Base-by-base conservation (phyloP, 306 rosid species). In the Corylus americana region DNA sequence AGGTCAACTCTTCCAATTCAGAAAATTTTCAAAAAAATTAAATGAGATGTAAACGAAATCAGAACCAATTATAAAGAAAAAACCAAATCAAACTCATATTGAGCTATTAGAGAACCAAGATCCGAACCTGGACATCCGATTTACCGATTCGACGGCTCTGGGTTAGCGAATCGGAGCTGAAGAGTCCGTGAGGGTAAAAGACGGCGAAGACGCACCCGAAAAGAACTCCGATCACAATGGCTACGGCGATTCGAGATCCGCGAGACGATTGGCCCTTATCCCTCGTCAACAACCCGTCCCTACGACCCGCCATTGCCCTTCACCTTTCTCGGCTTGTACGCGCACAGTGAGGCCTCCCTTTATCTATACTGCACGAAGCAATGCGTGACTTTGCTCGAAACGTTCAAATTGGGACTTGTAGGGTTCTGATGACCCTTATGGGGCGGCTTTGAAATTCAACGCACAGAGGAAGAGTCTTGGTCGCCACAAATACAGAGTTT, bases 161-260 rank as follows among this genome's bases (percentile, higher is more conserved):
- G 63, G 77, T 9, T 7, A 68, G 59, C 49, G 42, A 84, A 86
- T 68, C 72, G 76, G 88, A 83, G 86, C 16, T 27, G 80, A 88
- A 61, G 86, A 91, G 74, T 0, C 88, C 92, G 29, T 83, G 82
- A 62, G 97, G 92, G 51, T 77, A 80, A 0, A 89, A 57, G 78
- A 89, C 82, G 42, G 96, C 96, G 62, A 88, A 86, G 83, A 87
- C 71, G 76, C 79, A 85, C 8, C 98, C 97, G n/a, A 88, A 67
- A 39, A 89, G 73, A 78, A 92, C 83, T 74, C 97, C 98, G 69
- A 86, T 57, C 35, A 78, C 64, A 67, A 90, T 78, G 31, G 97
- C 92, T 8, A 37, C 29, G 49, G 49, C 59, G 67, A 94, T 80
- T 47, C 89, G 89, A 87, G 94, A 90, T 74, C 81, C 86, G 6